phyloP scores from a whole-genome alignment of 345 rosid species.

The Cochlearia excelsa region DNA sequence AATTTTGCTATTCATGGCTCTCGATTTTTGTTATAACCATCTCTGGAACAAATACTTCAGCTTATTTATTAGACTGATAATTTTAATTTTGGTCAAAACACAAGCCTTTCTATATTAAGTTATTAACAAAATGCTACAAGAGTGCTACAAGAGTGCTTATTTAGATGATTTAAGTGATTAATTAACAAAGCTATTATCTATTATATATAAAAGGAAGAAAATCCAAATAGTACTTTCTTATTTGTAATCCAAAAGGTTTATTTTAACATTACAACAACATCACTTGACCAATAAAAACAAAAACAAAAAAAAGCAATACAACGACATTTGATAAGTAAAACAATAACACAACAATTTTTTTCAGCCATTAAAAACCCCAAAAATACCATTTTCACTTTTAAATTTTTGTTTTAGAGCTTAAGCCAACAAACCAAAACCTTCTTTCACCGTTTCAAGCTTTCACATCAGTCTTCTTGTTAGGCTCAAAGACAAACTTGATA shows the following conservation, averaged over 20 bases:
- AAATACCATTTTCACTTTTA: neutral
- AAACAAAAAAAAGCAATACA: neutral
- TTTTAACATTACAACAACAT: conserved; percentile 37
- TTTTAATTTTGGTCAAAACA: too few relatives aligned
- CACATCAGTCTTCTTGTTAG: conserved; percentile 62
- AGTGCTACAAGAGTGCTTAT: too few relatives aligned
- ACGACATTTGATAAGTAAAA: neutral
- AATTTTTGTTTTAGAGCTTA: neutral
- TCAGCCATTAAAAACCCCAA: neutral
- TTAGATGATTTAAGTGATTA: too few relatives aligned
- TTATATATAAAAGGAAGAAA: neutral
- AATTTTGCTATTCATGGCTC: too few relatives aligned
- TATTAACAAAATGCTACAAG: too few relatives aligned
- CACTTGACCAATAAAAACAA: neutral
- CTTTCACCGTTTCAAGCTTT: conserved; percentile 38
- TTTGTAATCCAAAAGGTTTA: conserved; percentile 19
- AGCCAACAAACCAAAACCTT: neutral
- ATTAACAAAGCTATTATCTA: too few relatives aligned
- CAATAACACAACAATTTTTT: conserved; percentile 28
- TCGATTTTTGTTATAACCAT: too few relatives aligned
- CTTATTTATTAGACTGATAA: too few relatives aligned
- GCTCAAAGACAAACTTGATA: conserved; percentile 69
- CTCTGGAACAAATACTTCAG: too few relatives aligned
- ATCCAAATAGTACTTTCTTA: conserved; percentile 27
- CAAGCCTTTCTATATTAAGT: too few relatives aligned